phyloP scores from a whole-genome alignment of 164 flowering plant species.

The Berberis thunbergii region DNA sequence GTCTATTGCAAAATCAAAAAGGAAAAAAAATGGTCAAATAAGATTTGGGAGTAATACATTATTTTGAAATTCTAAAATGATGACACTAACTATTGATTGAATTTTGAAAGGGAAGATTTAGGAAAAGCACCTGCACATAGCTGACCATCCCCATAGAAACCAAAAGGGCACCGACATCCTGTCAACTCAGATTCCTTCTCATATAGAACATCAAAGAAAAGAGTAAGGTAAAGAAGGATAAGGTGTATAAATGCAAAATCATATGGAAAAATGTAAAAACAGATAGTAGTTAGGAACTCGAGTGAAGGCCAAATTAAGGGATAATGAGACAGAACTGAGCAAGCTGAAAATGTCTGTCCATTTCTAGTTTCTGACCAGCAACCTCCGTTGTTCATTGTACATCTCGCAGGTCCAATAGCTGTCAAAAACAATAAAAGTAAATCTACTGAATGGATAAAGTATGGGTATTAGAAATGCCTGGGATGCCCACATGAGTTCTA shows the following conservation, averaged over 20 bases:
- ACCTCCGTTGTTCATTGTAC: slow-evolving; percentile 72
- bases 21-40: not conserved
- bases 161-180: slow-evolving; percentile 76
- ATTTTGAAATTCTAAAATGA: not conserved
- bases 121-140: slow-evolving; percentile 61
- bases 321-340: slow-evolving; percentile 54
- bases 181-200: slow-evolving; percentile 41
- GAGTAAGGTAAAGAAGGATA: not conserved
- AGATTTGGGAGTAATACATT: not conserved
- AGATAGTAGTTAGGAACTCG: not conserved
- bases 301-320: not conserved
- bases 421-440: slow-evolving; percentile 10
- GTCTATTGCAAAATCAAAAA: slow-evolving; percentile 34
- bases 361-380: slow-evolving; percentile 77
- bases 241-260: too few relatives aligned
- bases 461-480: too few relatives aligned
- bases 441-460: not conserved
- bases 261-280: not conserved
- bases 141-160: slow-evolving; percentile 74
- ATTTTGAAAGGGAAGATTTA: not conserved
- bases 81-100: not conserved
- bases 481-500: too few relatives aligned
- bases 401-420: slow-evolving; percentile 85
- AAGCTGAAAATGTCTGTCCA: slow-evolving; percentile 64
- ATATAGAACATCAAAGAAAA: not conserved